phyloP scores from a whole-genome alignment of 257 asterid genomes.

The Lycium ferocissimum region DNA sequence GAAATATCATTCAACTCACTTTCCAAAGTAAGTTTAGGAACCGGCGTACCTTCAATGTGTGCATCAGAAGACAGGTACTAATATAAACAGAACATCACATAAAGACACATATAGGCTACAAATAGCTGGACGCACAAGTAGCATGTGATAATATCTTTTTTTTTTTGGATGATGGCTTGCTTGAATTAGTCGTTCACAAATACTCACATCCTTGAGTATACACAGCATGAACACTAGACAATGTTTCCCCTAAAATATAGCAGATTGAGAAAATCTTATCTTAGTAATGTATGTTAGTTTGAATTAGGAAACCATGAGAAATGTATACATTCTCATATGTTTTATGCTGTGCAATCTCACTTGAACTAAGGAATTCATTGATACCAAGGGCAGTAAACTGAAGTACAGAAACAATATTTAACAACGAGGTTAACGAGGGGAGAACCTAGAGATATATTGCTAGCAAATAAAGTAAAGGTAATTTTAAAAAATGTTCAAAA shows the following conservation, averaged over 20 bases:
- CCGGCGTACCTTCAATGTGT: neutral
- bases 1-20: constrained; percentile 15
- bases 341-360: neutral
- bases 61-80: neutral
- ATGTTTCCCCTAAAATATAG: constrained; percentile 23
- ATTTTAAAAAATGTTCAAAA: neutral
- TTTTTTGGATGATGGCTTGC: neutral
- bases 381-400: neutral
- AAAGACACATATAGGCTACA: constrained; percentile 20
- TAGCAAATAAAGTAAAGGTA: neutral
- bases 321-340: neutral
- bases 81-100: neutral
- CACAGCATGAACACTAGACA: constrained; percentile 1
- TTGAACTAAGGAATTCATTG: constrained; percentile 9
- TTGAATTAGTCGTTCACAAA: neutral
- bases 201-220: constrained; percentile 16
- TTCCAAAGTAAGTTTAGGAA: neutral
- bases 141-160: neutral
- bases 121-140: neutral
- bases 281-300: neutral
- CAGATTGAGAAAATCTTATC: neutral
- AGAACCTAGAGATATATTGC: neutral
- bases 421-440: neutral
- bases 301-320: constrained; percentile 3
- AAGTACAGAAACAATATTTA: constrained; percentile 15